Base-by-base conservation (phyloP, 306 rosid genomes). In the Quercus variabilis region DNA sequence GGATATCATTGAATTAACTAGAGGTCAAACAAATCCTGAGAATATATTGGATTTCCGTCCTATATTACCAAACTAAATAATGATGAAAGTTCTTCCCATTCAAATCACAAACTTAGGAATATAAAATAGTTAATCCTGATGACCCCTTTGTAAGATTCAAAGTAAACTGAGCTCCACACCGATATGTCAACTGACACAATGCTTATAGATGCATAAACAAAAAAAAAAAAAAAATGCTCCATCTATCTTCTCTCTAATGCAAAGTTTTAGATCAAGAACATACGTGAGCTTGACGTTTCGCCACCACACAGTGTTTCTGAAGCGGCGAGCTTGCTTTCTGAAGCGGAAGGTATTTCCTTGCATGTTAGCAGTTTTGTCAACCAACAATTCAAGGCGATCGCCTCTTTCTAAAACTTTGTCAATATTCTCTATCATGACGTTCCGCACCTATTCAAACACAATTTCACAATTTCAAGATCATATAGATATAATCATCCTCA, bases 331-430 rank as follows among this genome's bases (percentile, higher is more conserved):
- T 85, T 96, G 98, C 90, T 96, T 96, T 80, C 96, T 87, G 85
- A 96, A 96, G 69, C 97, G 91, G 77, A 93, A 84, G 30, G 99
- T 91, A 78, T 96, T 96, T 74, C 93, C 99, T 90, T 96, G 99
- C 98, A 96, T 91, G 78, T 90, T 90, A 35, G 88, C 80, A 78
- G 99, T 86, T 84, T 93, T 96, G 88, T 96, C 99, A 76, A 96
- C 99, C 80, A 96, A 89, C 86, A 96, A 90, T 69, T 96, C 99
- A 86, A 96, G 84, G 41, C 99, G 89, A 76, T 93, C 99, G 19
- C 99, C 99, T 89, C 99, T 85, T 19, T 96, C 99, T 51, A 96
- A 80, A 79, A 96, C 99, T 80, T 96, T 93, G 85, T 96, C 99
- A 78, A 96, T 96, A 76, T 96, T 96, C 83, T 96, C 98, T 79